These are phyloP conservation scores for Beta lomatogona DNA, from an alignment of 179 eudicot genomes.

Conservation along the genomic window DNA sequence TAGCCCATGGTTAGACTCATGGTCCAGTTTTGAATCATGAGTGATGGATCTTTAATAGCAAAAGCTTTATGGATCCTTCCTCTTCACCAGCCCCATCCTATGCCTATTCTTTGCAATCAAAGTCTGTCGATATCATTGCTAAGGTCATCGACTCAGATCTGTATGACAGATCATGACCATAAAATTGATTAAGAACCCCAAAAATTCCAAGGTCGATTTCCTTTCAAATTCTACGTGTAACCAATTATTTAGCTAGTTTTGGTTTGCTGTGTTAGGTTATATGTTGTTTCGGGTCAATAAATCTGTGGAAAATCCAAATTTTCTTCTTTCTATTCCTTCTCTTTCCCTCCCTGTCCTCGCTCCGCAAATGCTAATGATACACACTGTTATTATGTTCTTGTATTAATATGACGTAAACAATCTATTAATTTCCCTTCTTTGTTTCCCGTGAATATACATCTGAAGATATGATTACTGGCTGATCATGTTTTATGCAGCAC, in stretches of 20 bases:
- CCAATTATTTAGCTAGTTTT: too few species aligned
- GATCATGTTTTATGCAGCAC: conserved; percentile 58
- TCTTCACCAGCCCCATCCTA: neutral
- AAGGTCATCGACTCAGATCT: neutral
- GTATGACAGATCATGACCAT: too few species aligned
- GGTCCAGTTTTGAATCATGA: too few species aligned
- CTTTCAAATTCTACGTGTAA: too few species aligned
- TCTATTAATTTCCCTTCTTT: neutral
- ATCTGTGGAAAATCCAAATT: neutral
- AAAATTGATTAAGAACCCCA: too few species aligned
- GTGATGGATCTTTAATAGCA: too few species aligned
- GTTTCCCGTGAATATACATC: neutral
- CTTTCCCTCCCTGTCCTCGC: too few species aligned
- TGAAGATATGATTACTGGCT: neutral
- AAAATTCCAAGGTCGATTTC: too few species aligned
- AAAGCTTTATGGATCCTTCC: neutral
- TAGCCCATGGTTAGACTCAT: too few species aligned
- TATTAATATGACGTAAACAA: neutral
- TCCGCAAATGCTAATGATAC: too few species aligned
- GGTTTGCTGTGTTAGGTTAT: neutral
- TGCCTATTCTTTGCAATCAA: neutral
- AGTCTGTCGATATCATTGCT: neutral
- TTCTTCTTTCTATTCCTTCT: neutral
- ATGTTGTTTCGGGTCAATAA: neutral
- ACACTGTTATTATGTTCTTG: neutral